These are phyloP conservation scores for Colletotrichum simmondsii DNA, from an alignment of 2,329 filamentous ascomycete genomes.

Conservation along the genomic window DNA sequence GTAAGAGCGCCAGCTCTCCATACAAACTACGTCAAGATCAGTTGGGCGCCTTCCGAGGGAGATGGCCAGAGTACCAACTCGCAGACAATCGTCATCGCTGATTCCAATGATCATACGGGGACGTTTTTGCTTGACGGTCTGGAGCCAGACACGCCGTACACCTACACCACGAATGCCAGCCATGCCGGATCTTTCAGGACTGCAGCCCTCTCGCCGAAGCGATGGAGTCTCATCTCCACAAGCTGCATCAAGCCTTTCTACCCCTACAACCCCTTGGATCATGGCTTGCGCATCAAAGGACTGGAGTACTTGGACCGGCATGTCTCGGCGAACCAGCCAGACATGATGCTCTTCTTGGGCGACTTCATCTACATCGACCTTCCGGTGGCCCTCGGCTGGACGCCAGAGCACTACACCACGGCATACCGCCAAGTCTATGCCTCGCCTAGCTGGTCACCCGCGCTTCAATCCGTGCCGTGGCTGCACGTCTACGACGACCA, in stretches of 20 bases:
- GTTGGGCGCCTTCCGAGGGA: conserved; percentile 38
- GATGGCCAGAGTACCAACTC: not conserved
- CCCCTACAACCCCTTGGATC: conserved; percentile 70
- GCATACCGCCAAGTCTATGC: conserved; percentile 73
- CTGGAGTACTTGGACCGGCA: conserved; percentile 54
- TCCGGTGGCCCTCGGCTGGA: conserved; percentile 37
- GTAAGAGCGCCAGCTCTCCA: conserved; percentile 66
- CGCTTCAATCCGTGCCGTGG: conserved; percentile 66
- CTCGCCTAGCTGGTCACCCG: conserved; percentile 68
- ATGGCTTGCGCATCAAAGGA: conserved; percentile 71
- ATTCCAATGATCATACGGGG: conserved; percentile 70
- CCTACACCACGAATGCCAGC: conserved; percentile 70
- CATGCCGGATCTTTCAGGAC: conserved; percentile 72
- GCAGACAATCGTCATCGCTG: conserved; percentile 59
- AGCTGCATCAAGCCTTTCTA: conserved; percentile 78
- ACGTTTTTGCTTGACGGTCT: conserved; percentile 63
- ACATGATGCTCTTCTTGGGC: conserved; percentile 66
- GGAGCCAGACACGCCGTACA: conserved; percentile 67
- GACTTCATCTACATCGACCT: conserved; percentile 75
- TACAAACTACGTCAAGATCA: conserved; percentile 44
- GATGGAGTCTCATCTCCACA: conserved; percentile 68
- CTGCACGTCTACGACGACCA: conserved; percentile 79
- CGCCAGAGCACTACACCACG: conserved; percentile 31
- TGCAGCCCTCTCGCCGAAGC: conserved; percentile 52
- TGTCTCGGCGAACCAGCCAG: conserved; percentile 14